Evolutionary conservation across 2,329 filamentous ascomycete species (phyloP).

Genomic region (Sarocladium kiliense): DNA sequence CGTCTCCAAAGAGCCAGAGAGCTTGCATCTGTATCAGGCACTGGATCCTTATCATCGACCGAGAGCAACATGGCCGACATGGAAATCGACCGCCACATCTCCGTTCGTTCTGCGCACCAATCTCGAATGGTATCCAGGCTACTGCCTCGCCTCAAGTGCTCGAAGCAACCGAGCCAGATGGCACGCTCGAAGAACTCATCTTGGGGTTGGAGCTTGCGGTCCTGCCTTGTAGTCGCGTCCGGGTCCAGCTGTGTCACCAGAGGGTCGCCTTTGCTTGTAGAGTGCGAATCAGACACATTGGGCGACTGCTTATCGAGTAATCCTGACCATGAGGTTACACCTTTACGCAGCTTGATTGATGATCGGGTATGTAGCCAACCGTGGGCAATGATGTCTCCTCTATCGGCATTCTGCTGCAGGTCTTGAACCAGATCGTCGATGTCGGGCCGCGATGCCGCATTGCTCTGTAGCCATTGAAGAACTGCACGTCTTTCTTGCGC

Average conservation of each 20-base stretch:
- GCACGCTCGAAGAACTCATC: constrained; percentile 87
- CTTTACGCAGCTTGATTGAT: constrained; percentile 85
- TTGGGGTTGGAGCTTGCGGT: constrained; percentile 68
- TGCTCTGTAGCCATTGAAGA: constrained; percentile 80
- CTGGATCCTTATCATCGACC: constrained; percentile 35
- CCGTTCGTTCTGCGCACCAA: constrained; percentile 81
- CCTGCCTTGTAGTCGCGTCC: constrained; percentile 79
- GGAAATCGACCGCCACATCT: constrained; percentile 83
- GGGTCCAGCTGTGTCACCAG: constrained; percentile 88
- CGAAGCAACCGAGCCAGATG: constrained; percentile 91
- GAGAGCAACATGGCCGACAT: constrained; percentile 68
- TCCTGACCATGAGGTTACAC: constrained; percentile 62
- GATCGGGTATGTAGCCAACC: constrained; percentile 91
- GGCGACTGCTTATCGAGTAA: constrained; percentile 59
- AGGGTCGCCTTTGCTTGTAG: constrained; percentile 55
- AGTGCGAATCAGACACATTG: constrained; percentile 49
- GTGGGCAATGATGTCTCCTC: constrained; percentile 76
- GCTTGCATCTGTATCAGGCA: constrained; percentile 28
- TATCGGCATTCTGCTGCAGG: constrained; percentile 68
- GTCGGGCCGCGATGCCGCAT: constrained; percentile 63
- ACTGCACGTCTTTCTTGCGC: constrained; percentile 76
- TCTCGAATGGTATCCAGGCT: constrained; percentile 68
- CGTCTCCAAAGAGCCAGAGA: constrained; percentile 67
- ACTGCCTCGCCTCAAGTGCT: constrained; percentile 82
- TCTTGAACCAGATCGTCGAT: constrained; percentile 73